Evolutionary conservation across 2,329 filamentous ascomycete genomes (phyloP), one percentile per base, ranked within the genome.

Genomic region (Fusarium metavorans): DNA sequence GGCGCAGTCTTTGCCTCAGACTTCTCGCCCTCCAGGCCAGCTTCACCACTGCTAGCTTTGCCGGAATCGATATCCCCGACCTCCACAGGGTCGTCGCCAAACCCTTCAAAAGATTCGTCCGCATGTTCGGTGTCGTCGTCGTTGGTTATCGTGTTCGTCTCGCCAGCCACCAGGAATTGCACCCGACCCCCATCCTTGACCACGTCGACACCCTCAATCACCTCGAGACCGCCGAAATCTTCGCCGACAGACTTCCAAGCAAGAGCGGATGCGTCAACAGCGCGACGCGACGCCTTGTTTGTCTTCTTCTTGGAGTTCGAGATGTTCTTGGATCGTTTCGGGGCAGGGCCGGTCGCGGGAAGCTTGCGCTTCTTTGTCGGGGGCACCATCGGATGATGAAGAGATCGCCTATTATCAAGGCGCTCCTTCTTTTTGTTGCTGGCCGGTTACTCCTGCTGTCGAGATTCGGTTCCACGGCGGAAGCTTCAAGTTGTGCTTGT

Each of bases 161-260:
- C 72, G 52, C 79, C 75, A 39, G 69, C 75, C 41, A 85, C 80
- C 76, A 92, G 84, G 82, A 92, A 92, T 78, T 88, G 86, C 32
- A 92, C 83, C 7, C 85, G 87, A 62, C 87, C 84, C 9, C 91
- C 91, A 34, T 92, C 87, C 71, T 88, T 90, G 48, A 97, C 86
- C n/a, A 99, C 88, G 34, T 98, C 94, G 2, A 99, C 94, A 61
- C 94, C 95, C 18, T 97, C 94, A 56, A 98, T 92, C 79, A 98
- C 95, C 79, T 99, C 95, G 2, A 99, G 85, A 0, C 94, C 95
- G 78, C 92, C 97, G 82, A 99, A 98, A 0, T 97, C 97, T 74
- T 97, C 95, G n/a, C 94, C 94, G 84, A 98, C 94, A 54, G 96
- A 92, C 76, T 88, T 86, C 91, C 91, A 92, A 81, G 84, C 81